Evolutionary conservation across 371 early-diverging fungal species (phyloP), one percentile per base, ranked within the genome.

Genomic region (Rhizomucor pusillus): DNA sequence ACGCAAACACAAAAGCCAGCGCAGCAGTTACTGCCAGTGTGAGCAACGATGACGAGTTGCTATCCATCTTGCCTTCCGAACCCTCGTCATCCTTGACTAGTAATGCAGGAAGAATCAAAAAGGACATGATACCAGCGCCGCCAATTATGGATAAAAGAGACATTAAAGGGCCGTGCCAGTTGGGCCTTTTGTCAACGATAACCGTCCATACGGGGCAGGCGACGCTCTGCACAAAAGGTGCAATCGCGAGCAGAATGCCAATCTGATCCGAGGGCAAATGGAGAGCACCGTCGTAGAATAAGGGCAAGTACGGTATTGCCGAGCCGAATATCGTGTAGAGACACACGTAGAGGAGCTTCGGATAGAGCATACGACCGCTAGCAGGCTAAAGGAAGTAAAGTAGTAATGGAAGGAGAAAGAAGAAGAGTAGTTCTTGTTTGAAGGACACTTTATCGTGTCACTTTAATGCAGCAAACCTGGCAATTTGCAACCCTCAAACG

Each of bases 131-230:
- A 34, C 63, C 63, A 0, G 56, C 1, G 4, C 75, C 75, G 18
- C 75, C 75, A n/a, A 75, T 52, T 5, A 61, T 3, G 51, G 67
- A 60, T 9, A 66, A 43, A 9, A 62, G 12, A 13, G 68, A 56
- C 71, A 75, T 71, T 12, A 75, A 45, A 1, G 22, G 19, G 10
- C 75, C 75, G 22, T 75, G 75, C 57, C 59, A 67, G 1, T 50
- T 36, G 1, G 75, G 75, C 6, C 47, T 47, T 47, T 47, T 61
- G 41, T 75, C 75, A 35, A 65, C 75, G 34, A 71, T 60, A 18
- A 68, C 29, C 0, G 75, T 75, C 75, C 75, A 75, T 14, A 75
- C 47, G 0, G 75, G 75, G 19, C 69, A 75, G 0, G 75, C 57
- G 7, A 75, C 14, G 29, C 49, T 62, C 40, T 75, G 75, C 23